Evolutionary conservation across 192 early-diverging fungal genomes (phyloP).

Genomic region (Chytriomyces hyalinus): DNA sequence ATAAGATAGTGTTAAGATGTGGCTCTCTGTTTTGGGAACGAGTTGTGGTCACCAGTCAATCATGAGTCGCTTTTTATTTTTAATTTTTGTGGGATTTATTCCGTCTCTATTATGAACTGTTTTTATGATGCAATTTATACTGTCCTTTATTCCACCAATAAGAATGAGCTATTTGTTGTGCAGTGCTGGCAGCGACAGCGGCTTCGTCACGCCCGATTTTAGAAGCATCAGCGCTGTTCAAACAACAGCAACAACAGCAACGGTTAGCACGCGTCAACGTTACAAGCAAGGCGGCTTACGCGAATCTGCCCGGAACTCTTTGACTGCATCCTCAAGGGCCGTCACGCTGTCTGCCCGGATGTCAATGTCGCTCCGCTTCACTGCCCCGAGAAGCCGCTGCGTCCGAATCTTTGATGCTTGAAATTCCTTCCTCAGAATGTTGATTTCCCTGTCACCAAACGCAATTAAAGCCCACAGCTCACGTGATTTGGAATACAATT

Average conservation of each 20-base stretch:
- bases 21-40: too few species aligned
- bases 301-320: background rate
- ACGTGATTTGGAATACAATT: background rate
- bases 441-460: constrained; percentile 44
- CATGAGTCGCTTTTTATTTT: background rate
- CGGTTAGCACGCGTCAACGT: background rate
- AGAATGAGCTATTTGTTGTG: constrained; percentile 15
- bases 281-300: background rate
- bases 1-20: too few species aligned
- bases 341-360: background rate
- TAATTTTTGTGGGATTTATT: background rate
- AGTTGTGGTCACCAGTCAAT: background rate
- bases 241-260: background rate
- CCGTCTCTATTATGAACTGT: background rate
- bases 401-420: constrained; percentile 37
- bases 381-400: constrained; percentile 9
- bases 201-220: constrained; percentile 28
- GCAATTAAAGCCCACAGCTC: background rate
- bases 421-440: constrained; percentile 48
- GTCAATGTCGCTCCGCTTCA: background rate
- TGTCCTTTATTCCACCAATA: background rate
- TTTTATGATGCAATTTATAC: background rate
- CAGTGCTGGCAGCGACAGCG: constrained; percentile 25
- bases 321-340: background rate
- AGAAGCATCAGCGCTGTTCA: constrained; percentile 7